Evolutionary conservation across 1,139 yeast species (phyloP).

Genomic region (Lodderomyces elongisporus): DNA sequence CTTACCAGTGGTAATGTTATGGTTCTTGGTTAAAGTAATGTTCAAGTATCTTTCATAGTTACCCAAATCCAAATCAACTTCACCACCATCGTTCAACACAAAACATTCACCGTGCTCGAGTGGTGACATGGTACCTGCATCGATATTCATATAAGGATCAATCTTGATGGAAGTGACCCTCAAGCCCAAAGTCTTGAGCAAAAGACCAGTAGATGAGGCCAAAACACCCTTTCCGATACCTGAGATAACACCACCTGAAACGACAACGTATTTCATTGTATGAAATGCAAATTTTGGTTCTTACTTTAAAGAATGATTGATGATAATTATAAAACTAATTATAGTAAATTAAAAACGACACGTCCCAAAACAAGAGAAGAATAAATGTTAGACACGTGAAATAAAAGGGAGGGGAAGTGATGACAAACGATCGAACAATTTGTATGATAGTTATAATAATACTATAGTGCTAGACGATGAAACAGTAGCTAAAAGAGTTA

Average conservation of each 20-base stretch:
- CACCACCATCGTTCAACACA: slow-evolving; percentile 97
- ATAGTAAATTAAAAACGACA: no score
- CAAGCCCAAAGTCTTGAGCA: slow-evolving; percentile 88
- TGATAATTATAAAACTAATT: no score
- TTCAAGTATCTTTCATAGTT: slow-evolving; percentile 95
- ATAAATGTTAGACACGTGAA: no score
- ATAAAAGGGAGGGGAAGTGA: no score
- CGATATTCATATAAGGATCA: slow-evolving; percentile 98
- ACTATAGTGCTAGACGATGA: no score
- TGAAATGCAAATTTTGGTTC: no score
- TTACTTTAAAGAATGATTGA: no score
- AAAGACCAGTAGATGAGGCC: slow-evolving; percentile 94
- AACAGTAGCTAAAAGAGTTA: slow-evolving; percentile 18
- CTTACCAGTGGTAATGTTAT: slow-evolving; percentile 97
- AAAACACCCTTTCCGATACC: slow-evolving; percentile 99
- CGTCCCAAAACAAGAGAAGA: no score
- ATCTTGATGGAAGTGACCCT: slow-evolving; percentile 96
- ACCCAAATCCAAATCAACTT: slow-evolving; percentile 95
- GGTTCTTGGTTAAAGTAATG: slow-evolving; percentile 87
- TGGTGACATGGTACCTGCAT: slow-evolving; percentile 99
- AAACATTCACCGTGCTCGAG: slow-evolving; percentile 98
- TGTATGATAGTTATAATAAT: no score
- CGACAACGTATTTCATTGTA: slow-evolving; percentile 96
- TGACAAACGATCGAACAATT: no score
- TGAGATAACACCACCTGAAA: slow-evolving; percentile 97